A percentile compares a stretch with the other conserved stretches of the same genome.
Evolutionary conservation across 139 green algal species (phyloP).

Genomic region (Spirogloea muscicola): DNA sequence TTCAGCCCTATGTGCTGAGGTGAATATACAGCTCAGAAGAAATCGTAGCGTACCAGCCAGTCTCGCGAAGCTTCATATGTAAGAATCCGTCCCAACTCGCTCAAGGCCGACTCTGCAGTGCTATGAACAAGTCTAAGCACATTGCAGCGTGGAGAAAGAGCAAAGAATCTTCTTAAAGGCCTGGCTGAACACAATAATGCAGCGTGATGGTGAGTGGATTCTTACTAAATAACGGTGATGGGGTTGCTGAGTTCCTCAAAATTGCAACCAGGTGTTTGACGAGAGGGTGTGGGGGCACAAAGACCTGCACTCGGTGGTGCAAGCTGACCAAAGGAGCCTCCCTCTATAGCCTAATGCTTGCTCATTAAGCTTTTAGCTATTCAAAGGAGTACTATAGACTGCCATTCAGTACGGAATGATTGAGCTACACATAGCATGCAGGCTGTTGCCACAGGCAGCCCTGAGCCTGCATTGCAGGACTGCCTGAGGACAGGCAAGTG

Average conservation of each 20-base stretch:
- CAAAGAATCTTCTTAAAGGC: neutral
- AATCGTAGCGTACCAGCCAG: conserved; percentile 58
- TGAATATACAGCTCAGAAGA: neutral
- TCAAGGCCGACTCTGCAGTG: conserved; percentile 51
- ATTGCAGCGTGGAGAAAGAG: neutral
- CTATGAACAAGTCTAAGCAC: neutral
- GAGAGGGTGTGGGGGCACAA: conserved; percentile 90
- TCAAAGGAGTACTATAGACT: neutral
- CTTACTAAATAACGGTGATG: conserved; percentile 76
- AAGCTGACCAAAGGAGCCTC: neutral
- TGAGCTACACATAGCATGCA: conserved; percentile 1
- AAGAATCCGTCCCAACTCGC: conserved; percentile 87
- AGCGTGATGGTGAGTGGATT: neutral
- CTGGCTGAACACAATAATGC: neutral
- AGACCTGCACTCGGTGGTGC: conserved; percentile 64
- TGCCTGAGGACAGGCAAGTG: neutral
- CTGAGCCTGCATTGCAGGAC: neutral
- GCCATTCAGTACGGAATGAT: neutral
- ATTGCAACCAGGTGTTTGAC: conserved; percentile 95
- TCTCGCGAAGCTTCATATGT: conserved; percentile 85
- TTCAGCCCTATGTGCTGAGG: neutral
- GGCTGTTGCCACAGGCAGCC: neutral
- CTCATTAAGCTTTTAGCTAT: too few species aligned
- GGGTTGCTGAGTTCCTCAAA: conserved; percentile 75
- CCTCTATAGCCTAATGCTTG: neutral